These are phyloP conservation scores for Cerrena zonata DNA, from an alignment of 1,284 basidiomycete genomes.

Conservation along the genomic window DNA sequence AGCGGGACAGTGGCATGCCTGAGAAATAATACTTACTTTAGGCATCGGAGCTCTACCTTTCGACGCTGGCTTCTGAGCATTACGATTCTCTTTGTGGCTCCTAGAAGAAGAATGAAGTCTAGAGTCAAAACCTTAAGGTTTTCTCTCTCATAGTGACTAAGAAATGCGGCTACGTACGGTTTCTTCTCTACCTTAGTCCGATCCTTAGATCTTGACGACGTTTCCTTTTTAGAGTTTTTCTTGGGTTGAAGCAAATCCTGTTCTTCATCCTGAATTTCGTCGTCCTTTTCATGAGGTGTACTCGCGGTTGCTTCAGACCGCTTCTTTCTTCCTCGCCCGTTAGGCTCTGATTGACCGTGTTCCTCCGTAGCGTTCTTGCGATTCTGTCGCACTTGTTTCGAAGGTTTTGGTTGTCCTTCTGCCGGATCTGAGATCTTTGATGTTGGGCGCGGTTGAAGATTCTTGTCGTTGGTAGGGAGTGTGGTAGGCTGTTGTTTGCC, in stretches of 20 bases:
- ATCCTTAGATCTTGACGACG: not conserved
- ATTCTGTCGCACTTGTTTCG: too few species aligned
- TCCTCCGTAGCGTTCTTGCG: too few species aligned
- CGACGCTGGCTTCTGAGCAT: not conserved
- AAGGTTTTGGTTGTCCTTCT: too few species aligned
- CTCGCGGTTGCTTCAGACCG: not conserved
- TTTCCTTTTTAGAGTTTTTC: not conserved
- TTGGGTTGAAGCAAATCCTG: too few species aligned
- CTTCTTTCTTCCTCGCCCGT: not conserved
- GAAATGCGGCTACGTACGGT: not conserved
- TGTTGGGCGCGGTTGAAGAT: too few species aligned
- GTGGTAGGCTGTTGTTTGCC: too few species aligned
- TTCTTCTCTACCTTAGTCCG: not conserved
- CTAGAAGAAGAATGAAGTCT: conserved; percentile 14
- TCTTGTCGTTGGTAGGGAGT: too few species aligned
- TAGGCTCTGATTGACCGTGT: too few species aligned
- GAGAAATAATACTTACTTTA: conserved; percentile 7
- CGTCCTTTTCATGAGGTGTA: not conserved
- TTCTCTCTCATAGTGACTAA: not conserved
- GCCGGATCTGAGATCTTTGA: too few species aligned
- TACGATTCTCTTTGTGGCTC: conserved; percentile 12
- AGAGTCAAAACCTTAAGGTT: not conserved
- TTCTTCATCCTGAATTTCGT: not conserved
- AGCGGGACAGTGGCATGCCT: not conserved
- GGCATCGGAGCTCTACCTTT: conserved; percentile 7